Conservation (phyloP, 106 monocot species). For the Dendrobium chrysotoxum region DNA sequence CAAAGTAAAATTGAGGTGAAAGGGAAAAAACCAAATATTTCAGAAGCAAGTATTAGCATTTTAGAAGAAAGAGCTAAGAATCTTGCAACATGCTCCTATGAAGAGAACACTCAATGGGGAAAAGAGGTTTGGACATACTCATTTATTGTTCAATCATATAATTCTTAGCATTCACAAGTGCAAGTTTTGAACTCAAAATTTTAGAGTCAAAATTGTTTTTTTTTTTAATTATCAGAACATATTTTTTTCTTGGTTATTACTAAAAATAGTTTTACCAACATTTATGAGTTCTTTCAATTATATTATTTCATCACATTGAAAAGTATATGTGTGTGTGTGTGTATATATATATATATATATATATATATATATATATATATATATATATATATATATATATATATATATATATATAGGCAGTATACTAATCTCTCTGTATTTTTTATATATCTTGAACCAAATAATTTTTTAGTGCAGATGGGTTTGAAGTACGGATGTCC, state of each 20-base stretch:
- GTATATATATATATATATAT: no score
- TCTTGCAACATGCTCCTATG: slow-evolving; percentile 28
- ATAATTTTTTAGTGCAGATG: background rate
- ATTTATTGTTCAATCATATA: background rate
- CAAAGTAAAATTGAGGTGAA: background rate
- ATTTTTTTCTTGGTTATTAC: background rate
- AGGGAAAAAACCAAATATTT: background rate
- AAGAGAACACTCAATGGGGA: slow-evolving; percentile 40
- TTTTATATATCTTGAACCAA: background rate
- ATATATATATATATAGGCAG: no score
- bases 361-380: no score
- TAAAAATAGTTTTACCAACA: no score
- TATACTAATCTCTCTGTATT: background rate
- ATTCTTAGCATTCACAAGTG: no score
- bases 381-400: no score
- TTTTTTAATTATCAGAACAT: background rate
- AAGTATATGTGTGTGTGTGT: no score
- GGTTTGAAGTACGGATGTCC: slow-evolving; percentile 65
- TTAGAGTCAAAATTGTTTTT: background rate
- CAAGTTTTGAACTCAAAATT: no score
- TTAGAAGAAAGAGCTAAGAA: slow-evolving; percentile 22
- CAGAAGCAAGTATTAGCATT: slow-evolving; percentile 3
- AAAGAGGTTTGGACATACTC: slow-evolving; percentile 17
- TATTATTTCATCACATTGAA: no score
- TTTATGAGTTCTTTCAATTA: no score